A percentile compares a stretch with the other conserved stretches of the same genome.
phyloP scores from a whole-genome alignment of 2,329 filamentous ascomycete genomes.

The Sporothrix euskadiensis region DNA sequence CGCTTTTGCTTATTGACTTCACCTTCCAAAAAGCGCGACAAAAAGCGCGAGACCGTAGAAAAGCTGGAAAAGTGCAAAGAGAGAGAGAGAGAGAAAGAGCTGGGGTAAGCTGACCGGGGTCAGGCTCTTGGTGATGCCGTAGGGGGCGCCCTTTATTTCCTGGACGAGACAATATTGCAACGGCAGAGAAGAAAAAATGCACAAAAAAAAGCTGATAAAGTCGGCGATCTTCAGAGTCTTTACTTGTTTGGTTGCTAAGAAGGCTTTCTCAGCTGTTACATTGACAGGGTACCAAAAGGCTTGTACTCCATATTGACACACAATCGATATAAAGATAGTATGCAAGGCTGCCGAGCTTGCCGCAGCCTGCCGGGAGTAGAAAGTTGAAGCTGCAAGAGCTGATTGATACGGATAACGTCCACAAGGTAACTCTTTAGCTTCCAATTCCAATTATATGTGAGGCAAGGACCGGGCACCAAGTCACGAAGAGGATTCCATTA shows the following conservation, averaged over 20 bases:
- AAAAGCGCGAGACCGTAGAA: constrained; percentile 12
- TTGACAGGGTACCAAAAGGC: background rate
- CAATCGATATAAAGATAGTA: background rate
- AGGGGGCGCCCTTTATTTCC: background rate
- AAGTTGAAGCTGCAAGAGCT: background rate
- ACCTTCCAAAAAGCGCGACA: constrained; percentile 15
- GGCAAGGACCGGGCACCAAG: background rate
- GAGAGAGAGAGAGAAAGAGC: no score
- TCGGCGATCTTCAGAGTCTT: background rate
- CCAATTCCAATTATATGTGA: background rate
- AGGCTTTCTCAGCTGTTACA: background rate
- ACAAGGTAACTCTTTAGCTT: background rate
- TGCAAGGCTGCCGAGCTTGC: constrained; percentile 9
- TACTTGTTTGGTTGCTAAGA: background rate
- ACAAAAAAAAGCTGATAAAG: background rate
- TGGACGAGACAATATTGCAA: constrained; percentile 12
- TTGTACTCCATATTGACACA: background rate
- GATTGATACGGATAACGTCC: background rate
- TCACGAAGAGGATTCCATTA: background rate
- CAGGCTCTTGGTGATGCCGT: background rate
- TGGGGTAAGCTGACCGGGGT: background rate
- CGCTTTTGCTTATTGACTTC: background rate
- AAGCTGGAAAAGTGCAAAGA: background rate
- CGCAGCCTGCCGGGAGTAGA: background rate
- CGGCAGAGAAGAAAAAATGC: background rate